Percentiles rank a stretch among this genome's conserved stretches.
phyloP scores from a whole-genome alignment of 352 stramenopile species.

The Phytophthora macrochlamydospora region DNA sequence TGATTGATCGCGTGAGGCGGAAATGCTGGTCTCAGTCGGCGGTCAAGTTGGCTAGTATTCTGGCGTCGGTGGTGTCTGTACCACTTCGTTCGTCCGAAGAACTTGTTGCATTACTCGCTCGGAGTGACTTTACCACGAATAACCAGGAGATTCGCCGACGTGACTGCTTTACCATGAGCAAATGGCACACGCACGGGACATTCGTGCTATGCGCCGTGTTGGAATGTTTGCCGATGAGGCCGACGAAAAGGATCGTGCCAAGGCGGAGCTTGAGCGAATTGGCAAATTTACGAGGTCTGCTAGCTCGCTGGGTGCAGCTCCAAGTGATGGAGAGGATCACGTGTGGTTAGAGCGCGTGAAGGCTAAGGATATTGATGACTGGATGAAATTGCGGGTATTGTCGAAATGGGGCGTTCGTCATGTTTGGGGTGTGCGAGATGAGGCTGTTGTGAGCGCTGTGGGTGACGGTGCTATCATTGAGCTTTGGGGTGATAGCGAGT shows the following conservation, averaged over 20 bases:
- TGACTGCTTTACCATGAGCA: slow-evolving; percentile 88
- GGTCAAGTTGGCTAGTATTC: slow-evolving; percentile 68
- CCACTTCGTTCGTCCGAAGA: slow-evolving; percentile 76
- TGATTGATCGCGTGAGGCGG: slow-evolving; percentile 70
- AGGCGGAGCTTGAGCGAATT: slow-evolving; percentile 71
- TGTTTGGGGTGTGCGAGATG: slow-evolving; percentile 58
- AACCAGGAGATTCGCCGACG: slow-evolving; percentile 79
- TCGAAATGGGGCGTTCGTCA: slow-evolving; percentile 84
- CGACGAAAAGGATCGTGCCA: slow-evolving; percentile 65
- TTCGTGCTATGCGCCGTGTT: slow-evolving; percentile 56
- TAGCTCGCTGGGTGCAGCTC: slow-evolving; percentile 22
- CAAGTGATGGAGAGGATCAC: slow-evolving; percentile 48
- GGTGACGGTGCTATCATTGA: slow-evolving; percentile 38
- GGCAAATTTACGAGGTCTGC: slow-evolving; percentile 61
- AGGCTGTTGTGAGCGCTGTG: slow-evolving; percentile 24
- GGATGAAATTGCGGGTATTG: slow-evolving; percentile 82
- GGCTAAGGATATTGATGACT: slow-evolving; percentile 86
- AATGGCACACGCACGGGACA: slow-evolving; percentile 79
- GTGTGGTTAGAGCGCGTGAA: slow-evolving; percentile 86
- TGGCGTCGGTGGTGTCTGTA: slow-evolving; percentile 63
- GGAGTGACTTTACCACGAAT: slow-evolving; percentile 67
- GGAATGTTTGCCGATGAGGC: slow-evolving; percentile 65
- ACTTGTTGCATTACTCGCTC: slow-evolving; percentile 53
- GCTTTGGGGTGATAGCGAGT: slow-evolving; percentile 65
- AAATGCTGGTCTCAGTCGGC: slow-evolving; percentile 79